Conservation (phyloP, 2,329 filamentous ascomycete species). For the Venturia oleaginea region DNA sequence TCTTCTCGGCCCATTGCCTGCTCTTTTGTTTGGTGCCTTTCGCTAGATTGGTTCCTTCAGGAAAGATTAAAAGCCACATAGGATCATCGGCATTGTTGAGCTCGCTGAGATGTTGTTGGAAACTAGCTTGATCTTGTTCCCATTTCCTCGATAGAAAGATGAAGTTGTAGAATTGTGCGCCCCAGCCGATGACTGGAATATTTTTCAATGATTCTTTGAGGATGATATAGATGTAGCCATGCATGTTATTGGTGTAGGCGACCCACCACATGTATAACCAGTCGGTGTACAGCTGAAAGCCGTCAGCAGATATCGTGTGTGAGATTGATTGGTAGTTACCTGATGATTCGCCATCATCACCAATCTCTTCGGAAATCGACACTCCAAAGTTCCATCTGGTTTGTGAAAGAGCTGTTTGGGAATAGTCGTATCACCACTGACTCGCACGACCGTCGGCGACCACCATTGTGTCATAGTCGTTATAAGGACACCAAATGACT, state of each 20-base stretch:
- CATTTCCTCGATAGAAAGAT: slow-evolving; percentile 89
- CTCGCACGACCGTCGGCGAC: slow-evolving; percentile 72
- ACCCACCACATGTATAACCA: slow-evolving; percentile 94
- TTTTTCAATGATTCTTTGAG: slow-evolving; percentile 78
- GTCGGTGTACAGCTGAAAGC: slow-evolving; percentile 66
- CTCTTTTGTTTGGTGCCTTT: slow-evolving; percentile 62
- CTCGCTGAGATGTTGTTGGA: slow-evolving; percentile 64
- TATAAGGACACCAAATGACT: slow-evolving; percentile 68
- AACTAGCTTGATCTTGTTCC: slow-evolving; percentile 66
- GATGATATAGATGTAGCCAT: slow-evolving; percentile 84
- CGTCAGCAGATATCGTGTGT: slow-evolving; percentile 6
- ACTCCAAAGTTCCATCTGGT: slow-evolving; percentile 63
- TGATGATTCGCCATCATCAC: slow-evolving; percentile 84
- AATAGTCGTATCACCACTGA: slow-evolving; percentile 76
- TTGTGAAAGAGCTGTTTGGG: slow-evolving; percentile 63
- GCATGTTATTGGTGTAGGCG: slow-evolving; percentile 74
- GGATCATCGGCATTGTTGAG: slow-evolving; percentile 61
- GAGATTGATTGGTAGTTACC: slow-evolving; percentile 12
- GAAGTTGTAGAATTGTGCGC: slow-evolving; percentile 80
- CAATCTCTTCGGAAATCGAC: slow-evolving; percentile 71
- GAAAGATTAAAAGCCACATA: slow-evolving; percentile 87
- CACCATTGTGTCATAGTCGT: slow-evolving; percentile 79
- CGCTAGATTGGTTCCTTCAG: slow-evolving; percentile 77
- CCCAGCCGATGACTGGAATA: slow-evolving; percentile 69
- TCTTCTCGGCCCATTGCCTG: slow-evolving; percentile 67